These are phyloP conservation scores for Botrytis sinoallii DNA, from an alignment of 2,329 filamentous ascomycete genomes.

Conservation along the genomic window DNA sequence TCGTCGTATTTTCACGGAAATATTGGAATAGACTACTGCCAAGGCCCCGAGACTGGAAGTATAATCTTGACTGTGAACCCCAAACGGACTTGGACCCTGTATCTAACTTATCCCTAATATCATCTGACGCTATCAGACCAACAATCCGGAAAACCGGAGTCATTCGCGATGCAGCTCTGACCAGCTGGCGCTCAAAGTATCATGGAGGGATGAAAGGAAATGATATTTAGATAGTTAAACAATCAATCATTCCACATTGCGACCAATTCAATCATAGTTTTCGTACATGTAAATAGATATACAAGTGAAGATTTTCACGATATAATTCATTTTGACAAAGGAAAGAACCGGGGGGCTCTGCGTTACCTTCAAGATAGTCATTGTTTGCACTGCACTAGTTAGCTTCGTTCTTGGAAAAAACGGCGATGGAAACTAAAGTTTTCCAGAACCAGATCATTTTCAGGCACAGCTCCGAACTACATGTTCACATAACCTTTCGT, in stretches of 20 bases:
- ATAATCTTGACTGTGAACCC: not conserved
- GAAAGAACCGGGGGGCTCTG: not conserved
- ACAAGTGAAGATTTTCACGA: not conserved
- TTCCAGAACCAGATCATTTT: not conserved
- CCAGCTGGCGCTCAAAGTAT: not conserved
- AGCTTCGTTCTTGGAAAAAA: not conserved
- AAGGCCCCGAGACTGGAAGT: not conserved
- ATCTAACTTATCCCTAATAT: too few species aligned
- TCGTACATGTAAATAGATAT: not conserved
- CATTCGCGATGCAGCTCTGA: not conserved
- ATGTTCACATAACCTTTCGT: not conserved
- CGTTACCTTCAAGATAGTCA: too few species aligned
- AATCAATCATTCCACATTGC: not conserved
- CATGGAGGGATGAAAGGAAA: not conserved
- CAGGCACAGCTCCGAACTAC: too few species aligned
- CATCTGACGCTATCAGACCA: too few species aligned
- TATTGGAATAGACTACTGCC: not conserved
- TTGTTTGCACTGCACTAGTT: not conserved
- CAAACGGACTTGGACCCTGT: not conserved
- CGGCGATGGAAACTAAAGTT: not conserved
- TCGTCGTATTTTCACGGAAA: not conserved
- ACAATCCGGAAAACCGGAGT: not conserved
- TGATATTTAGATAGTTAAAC: not conserved
- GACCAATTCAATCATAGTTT: not conserved
- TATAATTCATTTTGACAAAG: not conserved